phyloP scores from a whole-genome alignment of 495 filamentous ascomycete species.

The Thozetella sp. region DNA sequence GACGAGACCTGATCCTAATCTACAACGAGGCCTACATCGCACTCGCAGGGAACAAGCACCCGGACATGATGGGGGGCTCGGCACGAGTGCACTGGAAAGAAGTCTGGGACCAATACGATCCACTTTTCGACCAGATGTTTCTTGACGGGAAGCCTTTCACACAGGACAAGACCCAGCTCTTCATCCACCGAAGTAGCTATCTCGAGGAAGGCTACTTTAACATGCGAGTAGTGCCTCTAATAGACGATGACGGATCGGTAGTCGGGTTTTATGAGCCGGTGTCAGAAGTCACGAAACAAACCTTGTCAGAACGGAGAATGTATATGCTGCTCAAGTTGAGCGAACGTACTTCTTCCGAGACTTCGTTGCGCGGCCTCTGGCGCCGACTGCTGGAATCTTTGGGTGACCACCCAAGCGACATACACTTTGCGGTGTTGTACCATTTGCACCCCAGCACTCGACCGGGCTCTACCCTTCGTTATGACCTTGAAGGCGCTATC shows the following conservation, averaged over 20 bases:
- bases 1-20: slow-evolving; percentile 57
- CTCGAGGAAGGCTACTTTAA: slow-evolving; percentile 65
- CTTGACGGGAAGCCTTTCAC: slow-evolving; percentile 62
- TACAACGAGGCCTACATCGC: slow-evolving; percentile 69
- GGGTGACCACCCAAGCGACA: slow-evolving; percentile 56
- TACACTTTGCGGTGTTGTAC: slow-evolving; percentile 60
- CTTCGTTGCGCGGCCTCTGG: slow-evolving; percentile 61
- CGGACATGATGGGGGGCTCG: slow-evolving; percentile 61
- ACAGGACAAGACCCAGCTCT: slow-evolving; percentile 68
- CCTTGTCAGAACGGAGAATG: slow-evolving; percentile 61
- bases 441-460: slow-evolving; percentile 26
- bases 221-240: slow-evolving; percentile 61
- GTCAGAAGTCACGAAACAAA: slow-evolving; percentile 61
- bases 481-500: neutral
- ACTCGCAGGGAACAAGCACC: slow-evolving; percentile 65
- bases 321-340: slow-evolving; percentile 63
- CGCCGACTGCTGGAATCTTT: slow-evolving; percentile 49
- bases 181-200: slow-evolving; percentile 54
- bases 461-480: neutral
- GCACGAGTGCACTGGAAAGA: slow-evolving; percentile 61
- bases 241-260: slow-evolving; percentile 55
- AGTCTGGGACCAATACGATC: slow-evolving; percentile 61
- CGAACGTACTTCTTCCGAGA: slow-evolving; percentile 58
- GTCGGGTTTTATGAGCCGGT: slow-evolving; percentile 60
- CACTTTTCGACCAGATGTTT: slow-evolving; percentile 53